A percentile compares a stretch with the other conserved stretches of the same genome.
Evolutionary conservation across 805 yeast species (phyloP).

Genomic region (Schwanniomyces vanrijiae): DNA sequence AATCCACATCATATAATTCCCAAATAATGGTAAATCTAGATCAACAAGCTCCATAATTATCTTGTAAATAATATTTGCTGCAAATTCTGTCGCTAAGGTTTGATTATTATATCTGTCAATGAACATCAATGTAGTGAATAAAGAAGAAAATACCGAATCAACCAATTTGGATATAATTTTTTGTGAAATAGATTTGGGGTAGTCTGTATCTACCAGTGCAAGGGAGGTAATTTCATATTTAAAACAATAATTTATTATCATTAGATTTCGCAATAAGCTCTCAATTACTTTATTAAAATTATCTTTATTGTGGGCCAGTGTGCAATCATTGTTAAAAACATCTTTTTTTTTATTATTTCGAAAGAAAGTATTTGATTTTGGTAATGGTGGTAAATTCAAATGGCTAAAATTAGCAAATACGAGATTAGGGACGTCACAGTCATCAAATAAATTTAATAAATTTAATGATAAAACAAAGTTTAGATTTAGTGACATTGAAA

Average conservation of each 20-base stretch:
- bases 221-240: conserved; percentile 16
- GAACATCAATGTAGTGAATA: conserved; percentile 13
- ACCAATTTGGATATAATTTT: conserved; percentile 12
- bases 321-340: conserved; percentile 4
- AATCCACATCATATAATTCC: conserved; percentile 24
- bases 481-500: conserved; percentile 12
- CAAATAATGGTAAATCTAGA: conserved; percentile 6
- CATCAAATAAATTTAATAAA: conserved; percentile 7
- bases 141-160: conserved; percentile 16
- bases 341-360: conserved; percentile 5
- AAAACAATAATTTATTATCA: conserved; percentile 7
- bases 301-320: not conserved
- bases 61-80: conserved; percentile 4
- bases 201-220: conserved; percentile 4
- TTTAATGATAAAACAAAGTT: conserved; percentile 17
- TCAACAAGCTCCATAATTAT: conserved; percentile 9
- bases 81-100: not conserved
- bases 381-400: conserved; percentile 28
- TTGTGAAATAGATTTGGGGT: conserved; percentile 7
- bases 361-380: conserved; percentile 23
- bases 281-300: conserved; percentile 6
- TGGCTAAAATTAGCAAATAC: conserved; percentile 13
- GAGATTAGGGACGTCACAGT: conserved; percentile 10
- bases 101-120: conserved; percentile 3
- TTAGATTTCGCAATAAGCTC: conserved; percentile 9